Percentiles rank a stretch among this genome's conserved stretches.
phyloP scores from a whole-genome alignment of 345 rosid genomes.

The Sapria himalayana region DNA sequence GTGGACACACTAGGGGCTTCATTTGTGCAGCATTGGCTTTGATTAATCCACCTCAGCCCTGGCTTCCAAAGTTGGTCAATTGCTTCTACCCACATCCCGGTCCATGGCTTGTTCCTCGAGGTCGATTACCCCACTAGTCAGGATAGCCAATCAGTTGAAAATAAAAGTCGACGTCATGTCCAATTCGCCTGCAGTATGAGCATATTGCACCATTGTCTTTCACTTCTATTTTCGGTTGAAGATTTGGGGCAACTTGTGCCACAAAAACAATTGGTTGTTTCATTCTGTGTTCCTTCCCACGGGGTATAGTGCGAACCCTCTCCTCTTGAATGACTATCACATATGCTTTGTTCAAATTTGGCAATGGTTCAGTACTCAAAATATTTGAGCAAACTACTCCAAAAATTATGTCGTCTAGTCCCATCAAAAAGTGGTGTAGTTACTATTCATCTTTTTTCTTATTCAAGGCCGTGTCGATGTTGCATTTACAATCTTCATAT shows the following conservation, averaged over 20 bases:
- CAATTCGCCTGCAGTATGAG: neutral
- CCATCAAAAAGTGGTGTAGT: constrained; percentile 3
- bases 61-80: neutral
- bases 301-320: neutral
- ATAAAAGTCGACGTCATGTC: neutral
- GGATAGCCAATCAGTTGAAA: constrained; percentile 1
- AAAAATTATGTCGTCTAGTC: neutral
- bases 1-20: no score
- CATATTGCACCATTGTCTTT: neutral
- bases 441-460: constrained; percentile 1
- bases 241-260: neutral
- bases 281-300: neutral
- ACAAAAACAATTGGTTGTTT: neutral
- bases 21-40: no score
- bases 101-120: neutral
- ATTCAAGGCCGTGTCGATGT: neutral
- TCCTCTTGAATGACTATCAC: neutral
- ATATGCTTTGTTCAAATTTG: neutral
- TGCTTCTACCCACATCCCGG: neutral
- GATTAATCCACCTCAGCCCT: no score
- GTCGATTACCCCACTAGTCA: constrained; percentile 1
- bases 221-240: no score
- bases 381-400: constrained; percentile 3
- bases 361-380: neutral
- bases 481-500: neutral